Evolutionary conservation across 495 filamentous ascomycete species (phyloP), one percentile per base, ranked within the genome.

Genomic region (Aspergillus cristatus): DNA sequence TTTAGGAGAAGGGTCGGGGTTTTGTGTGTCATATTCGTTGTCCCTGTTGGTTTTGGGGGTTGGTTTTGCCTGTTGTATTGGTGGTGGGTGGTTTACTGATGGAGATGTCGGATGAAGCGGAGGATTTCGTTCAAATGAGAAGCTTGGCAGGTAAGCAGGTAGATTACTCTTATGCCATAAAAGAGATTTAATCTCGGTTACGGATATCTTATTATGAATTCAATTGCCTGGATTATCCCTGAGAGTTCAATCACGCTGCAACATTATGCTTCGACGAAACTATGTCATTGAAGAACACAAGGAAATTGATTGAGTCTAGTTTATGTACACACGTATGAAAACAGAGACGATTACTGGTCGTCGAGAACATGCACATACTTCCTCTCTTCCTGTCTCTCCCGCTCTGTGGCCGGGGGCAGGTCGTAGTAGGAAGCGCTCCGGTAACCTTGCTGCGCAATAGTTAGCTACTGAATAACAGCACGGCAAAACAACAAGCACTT

Each of bases 321-420:
- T 63, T 65, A 67, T 67, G 50, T 64, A 67, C 62, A 67, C 46
- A 53, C 51, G 48, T 55, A 55, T 46, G 55, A 56, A 64, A 59
- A 52, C 50, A 60, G 47, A 56, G 42, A 51, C 18, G 42, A 57
- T 61, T 79, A 89, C 67, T 91, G 78, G 58, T 91, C 82, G 52
- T 95, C 86, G 48, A 90, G 70, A 51, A 97, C 85, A 55, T 97
- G 93, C 57, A 97, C 56, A 60, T 90, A 99, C 72, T 94, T 89
- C 75, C 75, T 90, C 64, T 99, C 90, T 60, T 96, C 90, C 51
- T 73, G 74, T 71, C 78, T 88, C 74, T 99, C 91, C 54, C 80
- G 82, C 74, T 95, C 88, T 13, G 90, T 95, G 51, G 85, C 78
- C 24, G 93, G 90, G 14, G 91, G 93, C 46, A 96, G 71, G 55